Evolutionary conservation across 2,329 filamentous ascomycete genomes (phyloP).

Genomic region (Aureobasidium subglaciale): DNA sequence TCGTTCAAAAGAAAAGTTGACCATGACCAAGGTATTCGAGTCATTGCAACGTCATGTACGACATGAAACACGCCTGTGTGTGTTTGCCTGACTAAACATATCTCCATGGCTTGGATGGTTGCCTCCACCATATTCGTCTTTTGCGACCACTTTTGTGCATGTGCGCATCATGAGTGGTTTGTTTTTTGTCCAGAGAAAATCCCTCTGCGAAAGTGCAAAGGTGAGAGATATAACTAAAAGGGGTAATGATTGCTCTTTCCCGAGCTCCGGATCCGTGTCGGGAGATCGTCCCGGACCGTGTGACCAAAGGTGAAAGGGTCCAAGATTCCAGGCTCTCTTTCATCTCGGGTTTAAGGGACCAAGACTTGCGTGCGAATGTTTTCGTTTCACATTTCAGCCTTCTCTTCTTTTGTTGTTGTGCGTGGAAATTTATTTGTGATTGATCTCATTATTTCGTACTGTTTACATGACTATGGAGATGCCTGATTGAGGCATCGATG

Average conservation of each 20-base stretch:
- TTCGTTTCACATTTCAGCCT: not conserved
- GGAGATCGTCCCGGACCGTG: not conserved
- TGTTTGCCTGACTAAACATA: not conserved
- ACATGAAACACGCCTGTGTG: not conserved
- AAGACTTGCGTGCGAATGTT: no score
- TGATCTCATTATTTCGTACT: not conserved
- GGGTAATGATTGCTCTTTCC: not conserved
- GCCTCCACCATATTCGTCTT: no score
- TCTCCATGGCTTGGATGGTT: no score
- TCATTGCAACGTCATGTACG: slow-evolving; percentile 6
- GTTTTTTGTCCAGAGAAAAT: not conserved
- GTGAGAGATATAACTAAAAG: slow-evolving; percentile 6
- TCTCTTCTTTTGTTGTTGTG: not conserved
- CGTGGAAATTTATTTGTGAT: not conserved
- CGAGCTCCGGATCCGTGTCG: not conserved
- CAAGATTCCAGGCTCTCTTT: no score
- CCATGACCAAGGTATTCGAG: slow-evolving; percentile 6
- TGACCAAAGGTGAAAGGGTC: no score
- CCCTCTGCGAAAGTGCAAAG: not conserved
- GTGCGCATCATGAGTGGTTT: slow-evolving; percentile 4
- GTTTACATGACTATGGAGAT: not conserved
- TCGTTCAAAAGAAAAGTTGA: not conserved
- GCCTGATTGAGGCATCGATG: not conserved
- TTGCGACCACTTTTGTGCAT: not conserved
- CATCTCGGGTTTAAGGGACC: not conserved